Conservation (phyloP, 805 yeast genomes). For the Starmerella roubikii region DNA sequence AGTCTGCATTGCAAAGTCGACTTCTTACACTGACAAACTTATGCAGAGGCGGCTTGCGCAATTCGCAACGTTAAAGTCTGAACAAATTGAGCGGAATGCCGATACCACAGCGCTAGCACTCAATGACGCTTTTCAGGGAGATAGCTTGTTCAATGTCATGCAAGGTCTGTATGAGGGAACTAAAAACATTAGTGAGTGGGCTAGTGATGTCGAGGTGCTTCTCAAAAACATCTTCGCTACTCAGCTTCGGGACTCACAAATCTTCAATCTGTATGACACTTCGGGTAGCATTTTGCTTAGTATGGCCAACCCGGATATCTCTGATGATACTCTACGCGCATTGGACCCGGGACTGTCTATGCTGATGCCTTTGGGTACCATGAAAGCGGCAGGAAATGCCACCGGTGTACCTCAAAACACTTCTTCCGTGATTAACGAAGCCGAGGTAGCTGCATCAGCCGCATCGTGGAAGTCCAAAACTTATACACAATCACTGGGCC, state of each 20-base stretch:
- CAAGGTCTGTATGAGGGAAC: conserved; percentile 7
- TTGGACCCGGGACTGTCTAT: conserved; percentile 1
- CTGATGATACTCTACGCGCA: background rate
- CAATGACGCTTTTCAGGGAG: conserved; percentile 5
- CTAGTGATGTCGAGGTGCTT: conserved; percentile 1
- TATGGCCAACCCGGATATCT: conserved; percentile 5
- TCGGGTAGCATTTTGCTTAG: conserved; percentile 6
- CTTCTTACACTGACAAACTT: conserved; percentile 11
- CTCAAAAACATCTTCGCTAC: conserved; percentile 6
- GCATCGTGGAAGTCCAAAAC: background rate
- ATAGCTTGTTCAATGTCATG: conserved; percentile 7
- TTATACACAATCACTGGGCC: background rate
- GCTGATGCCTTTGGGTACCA: conserved; percentile 8
- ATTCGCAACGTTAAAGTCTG: conserved; percentile 16
- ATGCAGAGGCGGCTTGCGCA: conserved; percentile 14
- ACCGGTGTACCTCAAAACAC: background rate
- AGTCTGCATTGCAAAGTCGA: conserved; percentile 10
- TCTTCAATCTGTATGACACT: conserved; percentile 11
- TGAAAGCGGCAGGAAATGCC: background rate
- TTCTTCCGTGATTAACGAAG: background rate
- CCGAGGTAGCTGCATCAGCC: conserved; percentile 3
- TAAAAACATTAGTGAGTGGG: conserved; percentile 9
- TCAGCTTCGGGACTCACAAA: conserved; percentile 6
- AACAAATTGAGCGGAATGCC: conserved; percentile 10
- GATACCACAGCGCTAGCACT: conserved; percentile 6